Evolutionary conservation across 2,329 filamentous ascomycete genomes (phyloP), one percentile per base, ranked within the genome.

Genomic region (Scopulariopsis brevicaulis): DNA sequence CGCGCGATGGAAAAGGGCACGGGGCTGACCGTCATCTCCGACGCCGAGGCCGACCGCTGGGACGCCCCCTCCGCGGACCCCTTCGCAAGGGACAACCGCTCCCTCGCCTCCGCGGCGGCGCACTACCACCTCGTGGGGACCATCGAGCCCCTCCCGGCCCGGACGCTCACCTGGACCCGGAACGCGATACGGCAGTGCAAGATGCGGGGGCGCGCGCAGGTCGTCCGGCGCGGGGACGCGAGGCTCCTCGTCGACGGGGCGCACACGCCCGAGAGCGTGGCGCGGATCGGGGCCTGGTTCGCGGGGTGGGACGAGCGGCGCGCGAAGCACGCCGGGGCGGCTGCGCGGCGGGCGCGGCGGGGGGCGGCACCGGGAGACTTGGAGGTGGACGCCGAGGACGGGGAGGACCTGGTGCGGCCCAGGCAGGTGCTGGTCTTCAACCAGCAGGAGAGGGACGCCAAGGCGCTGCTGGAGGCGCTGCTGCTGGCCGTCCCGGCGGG

Each of bases 171-270:
- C 1, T 61, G 81, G 58, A 86, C 95, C 68, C 68, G 79, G 35
- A 72, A 71, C 15, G 90, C 89, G 0, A 71, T 96, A 2, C 79
- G 83, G 68, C 78, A 56, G 87, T 90, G 1, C 80, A 77, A n/a
- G 2, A 81, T 92, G 62, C 80, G 87, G 18, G 92, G 92, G 1
- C 80, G 92, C 18, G 95, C 90, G 65, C 90, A 96, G 67, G 80
- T 80, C 25, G 72, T 89, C 2, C 43, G 43, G 12, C 71, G 70
- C 35, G 65, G 73, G 1, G 70, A 71, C 3, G 74, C 89, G 11
- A 78, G 77, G 18, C 96, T 92, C 90, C 84, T 87, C 63, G 82
- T 96, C 18, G 92, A 96, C 65, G 90, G 92, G 2, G 92, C 89
- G 1, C 92, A 96, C 68, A 96, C 92, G 0, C 76, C 85, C 24